Conservation (phyloP, 2,329 filamentous ascomycete genomes). For the Cladosporium cucumerinum region DNA sequence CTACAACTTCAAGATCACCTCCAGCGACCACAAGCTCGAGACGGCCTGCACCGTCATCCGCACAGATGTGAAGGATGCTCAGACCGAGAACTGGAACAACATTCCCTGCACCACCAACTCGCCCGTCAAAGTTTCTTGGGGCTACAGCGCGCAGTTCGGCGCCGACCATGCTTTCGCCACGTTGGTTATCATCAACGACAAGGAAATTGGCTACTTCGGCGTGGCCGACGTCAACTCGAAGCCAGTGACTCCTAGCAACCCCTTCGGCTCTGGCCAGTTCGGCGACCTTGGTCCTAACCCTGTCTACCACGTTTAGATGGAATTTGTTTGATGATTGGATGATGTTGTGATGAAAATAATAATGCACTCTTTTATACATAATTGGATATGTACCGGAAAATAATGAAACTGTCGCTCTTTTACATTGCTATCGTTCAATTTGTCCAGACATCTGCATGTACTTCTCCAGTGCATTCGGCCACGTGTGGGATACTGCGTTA, state of each 20-base stretch:
- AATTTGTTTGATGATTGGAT: neutral
- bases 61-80: slow-evolving; percentile 11
- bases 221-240: slow-evolving; percentile 16
- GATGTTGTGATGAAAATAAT: neutral
- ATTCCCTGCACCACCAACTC: slow-evolving; percentile 13
- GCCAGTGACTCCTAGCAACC: slow-evolving; percentile 8
- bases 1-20: slow-evolving; percentile 20
- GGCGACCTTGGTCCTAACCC: slow-evolving; percentile 18
- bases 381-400: neutral
- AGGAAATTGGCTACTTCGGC: slow-evolving; percentile 18
- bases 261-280: slow-evolving; percentile 16
- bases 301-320: slow-evolving; percentile 17
- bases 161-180: slow-evolving; percentile 18
- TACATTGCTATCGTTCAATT: neutral
- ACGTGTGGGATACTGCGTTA: neutral
- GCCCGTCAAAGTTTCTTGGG: slow-evolving; percentile 16
- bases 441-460: neutral
- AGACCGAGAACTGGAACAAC: slow-evolving; percentile 11
- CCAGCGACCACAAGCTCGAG: slow-evolving; percentile 15
- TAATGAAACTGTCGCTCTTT: neutral
- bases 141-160: slow-evolving; percentile 16
- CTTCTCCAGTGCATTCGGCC: neutral
- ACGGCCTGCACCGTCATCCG: slow-evolving; percentile 17
- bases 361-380: neutral
- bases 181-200: slow-evolving; percentile 18